Evolutionary conservation across 495 filamentous ascomycete species (phyloP), one percentile per base, ranked within the genome.

Genomic region (Aspergillus biplanus): DNA sequence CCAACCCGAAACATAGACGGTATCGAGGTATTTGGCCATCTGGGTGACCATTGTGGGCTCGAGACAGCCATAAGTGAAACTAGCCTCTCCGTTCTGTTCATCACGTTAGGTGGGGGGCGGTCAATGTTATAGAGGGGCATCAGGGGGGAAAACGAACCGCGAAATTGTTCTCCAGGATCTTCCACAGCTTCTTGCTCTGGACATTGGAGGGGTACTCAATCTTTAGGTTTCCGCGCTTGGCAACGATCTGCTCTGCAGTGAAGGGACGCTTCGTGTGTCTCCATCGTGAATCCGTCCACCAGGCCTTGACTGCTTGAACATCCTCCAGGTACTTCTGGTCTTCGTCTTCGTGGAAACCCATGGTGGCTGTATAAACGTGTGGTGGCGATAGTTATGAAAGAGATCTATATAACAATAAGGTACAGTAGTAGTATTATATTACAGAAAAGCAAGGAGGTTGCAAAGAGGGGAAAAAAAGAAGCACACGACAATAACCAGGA

Each of bases 11-110:
- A 99, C 93, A 71, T 99, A 99, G 74, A 99, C 92, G 42, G 96
- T 99, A 73, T 99, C 95, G 56, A 98, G 85, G 77, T 95, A 98
- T 77, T 98, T 96, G 69, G 93, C 94, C 95, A 99, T 99, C 75
- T 99, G 95, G 21, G 96, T 97, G 70, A 99, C 84, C 91, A 97
- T 97, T 6, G 96, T 96, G 9, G 95, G 95, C 69, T 99, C 96
- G 60, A 99, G 82, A 77, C 95, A 97, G 71, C 95, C 95, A 77
- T 97, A 99, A 42, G 95, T 99, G 80, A 86, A 96, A 78, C 91
- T 95, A 44, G 90, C 90, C 66, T 93, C 90, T 61, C 86, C 86
- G 68, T 86, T 89, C 92, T 97, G 71, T 65, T 21, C 6, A 7
- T 32, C 15, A 33, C n/a, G 27, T 9, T 18, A 11, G 59, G 4